Percentiles rank a stretch among this genome's conserved stretches.
Evolutionary conservation across 306 rosid genomes (phyloP).

Genomic region (Medicago ruthenica): DNA sequence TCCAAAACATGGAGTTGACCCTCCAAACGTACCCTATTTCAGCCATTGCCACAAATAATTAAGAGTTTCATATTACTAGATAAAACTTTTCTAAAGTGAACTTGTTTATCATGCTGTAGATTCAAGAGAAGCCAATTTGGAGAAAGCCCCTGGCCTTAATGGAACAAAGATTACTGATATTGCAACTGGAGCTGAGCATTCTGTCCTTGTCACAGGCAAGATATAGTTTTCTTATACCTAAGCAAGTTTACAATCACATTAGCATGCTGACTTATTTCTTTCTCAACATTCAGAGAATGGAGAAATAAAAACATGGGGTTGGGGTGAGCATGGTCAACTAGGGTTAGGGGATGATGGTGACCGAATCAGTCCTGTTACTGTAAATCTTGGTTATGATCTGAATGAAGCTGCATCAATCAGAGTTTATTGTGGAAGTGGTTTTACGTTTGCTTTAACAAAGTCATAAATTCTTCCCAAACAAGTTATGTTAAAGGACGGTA

Average conservation of each 20-base stretch:
- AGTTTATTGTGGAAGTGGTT: conserved; percentile 90
- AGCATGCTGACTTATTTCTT: conserved; percentile 22
- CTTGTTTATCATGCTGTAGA: conserved; percentile 34
- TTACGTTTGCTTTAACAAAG: conserved; percentile 63
- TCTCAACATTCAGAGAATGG: conserved; percentile 53
- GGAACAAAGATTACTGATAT: conserved; percentile 55
- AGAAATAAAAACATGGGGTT: conserved; percentile 85
- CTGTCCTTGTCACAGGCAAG: conserved; percentile 74
- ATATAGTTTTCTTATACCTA: not conserved
- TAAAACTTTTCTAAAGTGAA: not conserved
- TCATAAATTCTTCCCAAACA: conserved; percentile 29
- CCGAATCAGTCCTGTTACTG: conserved; percentile 60
- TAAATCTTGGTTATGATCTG: conserved; percentile 44
- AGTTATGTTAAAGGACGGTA: not conserved
- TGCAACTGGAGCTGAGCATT: conserved; percentile 91
- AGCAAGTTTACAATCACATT: not conserved
- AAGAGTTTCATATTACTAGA: not conserved
- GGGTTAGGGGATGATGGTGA: conserved; percentile 78
- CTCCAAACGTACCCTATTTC: no score
- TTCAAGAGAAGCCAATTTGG: conserved; percentile 51
- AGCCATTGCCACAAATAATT: conserved; percentile 9
- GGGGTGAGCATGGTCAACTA: conserved; percentile 99
- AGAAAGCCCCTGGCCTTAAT: conserved; percentile 59
- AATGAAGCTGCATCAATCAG: conserved; percentile 43
- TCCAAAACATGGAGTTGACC: no score